Conservation (phyloP, 345 rosid genomes). For the Psidium friedrichsthalianum region DNA sequence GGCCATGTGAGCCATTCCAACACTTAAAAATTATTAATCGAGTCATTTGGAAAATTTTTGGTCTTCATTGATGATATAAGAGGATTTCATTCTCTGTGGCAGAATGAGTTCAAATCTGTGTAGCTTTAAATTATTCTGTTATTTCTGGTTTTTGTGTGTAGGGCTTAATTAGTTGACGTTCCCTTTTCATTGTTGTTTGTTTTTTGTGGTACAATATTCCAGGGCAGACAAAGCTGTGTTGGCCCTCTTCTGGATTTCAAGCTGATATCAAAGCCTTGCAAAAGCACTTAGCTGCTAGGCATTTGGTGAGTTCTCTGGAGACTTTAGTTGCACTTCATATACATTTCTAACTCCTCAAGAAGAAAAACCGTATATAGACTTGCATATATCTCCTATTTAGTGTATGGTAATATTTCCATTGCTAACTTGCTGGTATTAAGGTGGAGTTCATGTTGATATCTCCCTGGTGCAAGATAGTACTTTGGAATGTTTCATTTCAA, state of each 20-base stretch:
- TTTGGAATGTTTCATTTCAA: background rate
- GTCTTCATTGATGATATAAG: background rate
- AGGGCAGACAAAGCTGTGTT: slow-evolving; percentile 77
- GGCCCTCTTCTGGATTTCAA: slow-evolving; percentile 97
- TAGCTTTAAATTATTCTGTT: background rate
- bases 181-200: background rate
- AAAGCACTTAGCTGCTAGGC: slow-evolving; percentile 70
- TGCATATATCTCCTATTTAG: background rate
- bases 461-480: background rate
- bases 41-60: background rate
- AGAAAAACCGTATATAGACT: background rate
- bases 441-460: background rate
- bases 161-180: background rate
- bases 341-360: background rate
- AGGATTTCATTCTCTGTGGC: background rate
- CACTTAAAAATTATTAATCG: background rate
- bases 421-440: background rate
- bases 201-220: background rate
- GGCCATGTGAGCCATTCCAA: background rate
- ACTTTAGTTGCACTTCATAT: background rate
- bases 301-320: slow-evolving; percentile 56
- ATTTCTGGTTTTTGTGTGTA: background rate
- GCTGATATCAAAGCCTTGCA: slow-evolving; percentile 95
- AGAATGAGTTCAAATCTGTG: background rate
- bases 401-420: background rate